Percentiles rank a stretch among this genome's conserved stretches.
Conservation (phyloP, 1,284 basidiomycete genomes). For the Thelephora terrestris region DNA sequence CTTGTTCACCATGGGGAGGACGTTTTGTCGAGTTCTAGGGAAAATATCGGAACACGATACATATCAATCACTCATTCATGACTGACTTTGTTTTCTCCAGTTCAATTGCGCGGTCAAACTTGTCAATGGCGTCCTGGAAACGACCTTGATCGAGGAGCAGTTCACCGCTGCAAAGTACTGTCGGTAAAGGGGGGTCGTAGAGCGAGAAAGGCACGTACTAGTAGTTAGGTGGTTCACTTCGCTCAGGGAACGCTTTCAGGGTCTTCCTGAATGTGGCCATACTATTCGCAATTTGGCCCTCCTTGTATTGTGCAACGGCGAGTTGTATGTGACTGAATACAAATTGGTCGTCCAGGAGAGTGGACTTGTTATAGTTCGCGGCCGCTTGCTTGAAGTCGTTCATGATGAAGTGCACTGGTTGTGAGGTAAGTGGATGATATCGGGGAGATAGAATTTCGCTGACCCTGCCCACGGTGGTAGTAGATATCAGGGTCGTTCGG, state of each 20-base stretch:
- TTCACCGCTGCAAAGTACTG: slow-evolving; percentile 65
- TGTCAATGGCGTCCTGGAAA: slow-evolving; percentile 87
- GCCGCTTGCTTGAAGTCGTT: slow-evolving; percentile 83
- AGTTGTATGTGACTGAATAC: slow-evolving; percentile 96
- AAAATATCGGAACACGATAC: background rate
- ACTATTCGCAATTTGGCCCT: slow-evolving; percentile 64
- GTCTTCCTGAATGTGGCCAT: slow-evolving; percentile 87
- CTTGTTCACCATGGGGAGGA: slow-evolving; percentile 96
- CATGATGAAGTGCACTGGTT: slow-evolving; percentile 88
- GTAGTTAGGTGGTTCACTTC: slow-evolving; percentile 86
- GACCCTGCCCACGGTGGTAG: slow-evolving; percentile 97
- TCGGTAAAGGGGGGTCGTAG: background rate
- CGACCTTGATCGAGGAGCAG: slow-evolving; percentile 88
- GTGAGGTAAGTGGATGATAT: background rate
- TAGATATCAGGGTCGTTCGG: slow-evolving; percentile 90
- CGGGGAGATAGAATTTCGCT: slow-evolving; percentile 10
- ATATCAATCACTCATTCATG: background rate
- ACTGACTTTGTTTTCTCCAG: slow-evolving; percentile 72
- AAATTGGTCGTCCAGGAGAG: slow-evolving; percentile 72
- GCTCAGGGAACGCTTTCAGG: slow-evolving; percentile 70
- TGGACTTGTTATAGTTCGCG: slow-evolving; percentile 86
- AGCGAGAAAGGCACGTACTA: slow-evolving; percentile 47
- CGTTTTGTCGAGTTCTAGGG: slow-evolving; percentile 44
- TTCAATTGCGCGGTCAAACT: slow-evolving; percentile 90
- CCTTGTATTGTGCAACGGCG: slow-evolving; percentile 96